Evolutionary conservation across 179 eudicot species (phyloP).

Genomic region (Silene noctiflora): DNA sequence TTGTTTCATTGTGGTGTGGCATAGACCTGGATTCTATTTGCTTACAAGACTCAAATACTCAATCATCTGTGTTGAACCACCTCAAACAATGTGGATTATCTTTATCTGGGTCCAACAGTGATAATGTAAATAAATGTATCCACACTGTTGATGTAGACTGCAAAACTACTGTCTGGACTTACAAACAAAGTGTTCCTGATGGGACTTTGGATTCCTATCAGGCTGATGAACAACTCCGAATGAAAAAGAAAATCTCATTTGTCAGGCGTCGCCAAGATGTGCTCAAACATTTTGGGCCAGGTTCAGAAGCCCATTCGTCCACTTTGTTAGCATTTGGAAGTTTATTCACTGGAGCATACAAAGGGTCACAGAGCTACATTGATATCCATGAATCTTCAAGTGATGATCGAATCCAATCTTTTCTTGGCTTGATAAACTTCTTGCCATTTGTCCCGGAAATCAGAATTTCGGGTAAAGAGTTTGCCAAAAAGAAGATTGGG

Average conservation of each 20-base stretch:
- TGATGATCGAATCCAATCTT: constrained; percentile 53
- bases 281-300: constrained; percentile 71
- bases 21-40: constrained; percentile 47
- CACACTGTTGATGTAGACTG: constrained; percentile 72
- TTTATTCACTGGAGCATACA: constrained; percentile 77
- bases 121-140: constrained; percentile 48
- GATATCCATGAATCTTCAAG: constrained; percentile 63
- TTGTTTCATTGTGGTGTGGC: constrained; percentile 67
- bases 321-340: constrained; percentile 76
- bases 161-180: constrained; percentile 83
- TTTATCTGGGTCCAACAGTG: constrained; percentile 58
- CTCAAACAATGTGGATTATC: constrained; percentile 61
- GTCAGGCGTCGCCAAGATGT: constrained; percentile 67
- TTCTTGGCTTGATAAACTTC: constrained; percentile 52
- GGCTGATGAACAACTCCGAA: constrained; percentile 78
- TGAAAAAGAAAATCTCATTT: constrained; percentile 69
- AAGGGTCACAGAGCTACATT: constrained; percentile 67
- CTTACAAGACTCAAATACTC: constrained; percentile 32
- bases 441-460: constrained; percentile 72
- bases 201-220: constrained; percentile 74
- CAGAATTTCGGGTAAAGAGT: constrained; percentile 52
- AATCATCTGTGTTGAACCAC: constrained; percentile 35
- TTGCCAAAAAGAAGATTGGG: constrained; percentile 42
- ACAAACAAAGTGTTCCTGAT: constrained; percentile 49
- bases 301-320: constrained; percentile 52